Base-by-base conservation (phyloP, 805 yeast genomes). In the Yarrowia divulgata region DNA sequence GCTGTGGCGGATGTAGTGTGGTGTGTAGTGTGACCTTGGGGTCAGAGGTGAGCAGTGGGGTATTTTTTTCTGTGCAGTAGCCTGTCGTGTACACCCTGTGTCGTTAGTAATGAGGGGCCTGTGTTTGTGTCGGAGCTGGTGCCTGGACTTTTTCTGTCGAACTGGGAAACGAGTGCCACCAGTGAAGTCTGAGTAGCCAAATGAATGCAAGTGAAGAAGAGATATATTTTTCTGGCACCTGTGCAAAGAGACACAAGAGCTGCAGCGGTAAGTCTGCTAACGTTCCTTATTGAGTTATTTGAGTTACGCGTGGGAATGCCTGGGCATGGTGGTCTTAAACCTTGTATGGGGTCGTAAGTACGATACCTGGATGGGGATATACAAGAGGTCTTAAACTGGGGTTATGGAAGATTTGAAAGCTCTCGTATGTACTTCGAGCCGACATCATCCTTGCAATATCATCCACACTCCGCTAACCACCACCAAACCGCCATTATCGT, bases 231-330 rank as follows among this genome's bases (percentile, higher is more conserved):
- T 35, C 45, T 52, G 45, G 57, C 57, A 18, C 29, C 57, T 52
- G 40, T 52, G 40, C 57, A 52, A 52, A 35, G 45, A 37, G 34
- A 37, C 48, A 43, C 16, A 57, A 29, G 43, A 57, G 48, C 48
- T 57, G 63, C 63, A 57, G 58, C 43, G 42, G 29, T 4, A 23
- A 4, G 58, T 35, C 43, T 35, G 58, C 43, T 14, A 52, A 52
- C 58, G 43, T 52, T 37, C 52, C 58, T 14, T 37, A 54, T 39
- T 39, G 63, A 42, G 48, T 40, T 57, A 40, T 57, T 54, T 57
- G 63, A 29, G 63, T 57, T 57, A 57, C 63, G 63, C 63, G 63
- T 57, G 63, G 63, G 63, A 57, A 57, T 57, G 63, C 63, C 63
- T 57, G 39, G 63, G 48, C 63, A 57, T 57, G 37, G 63, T 57